Conservation (phyloP, 1,284 basidiomycete genomes). For the Ganoderma leucocontextum region DNA sequence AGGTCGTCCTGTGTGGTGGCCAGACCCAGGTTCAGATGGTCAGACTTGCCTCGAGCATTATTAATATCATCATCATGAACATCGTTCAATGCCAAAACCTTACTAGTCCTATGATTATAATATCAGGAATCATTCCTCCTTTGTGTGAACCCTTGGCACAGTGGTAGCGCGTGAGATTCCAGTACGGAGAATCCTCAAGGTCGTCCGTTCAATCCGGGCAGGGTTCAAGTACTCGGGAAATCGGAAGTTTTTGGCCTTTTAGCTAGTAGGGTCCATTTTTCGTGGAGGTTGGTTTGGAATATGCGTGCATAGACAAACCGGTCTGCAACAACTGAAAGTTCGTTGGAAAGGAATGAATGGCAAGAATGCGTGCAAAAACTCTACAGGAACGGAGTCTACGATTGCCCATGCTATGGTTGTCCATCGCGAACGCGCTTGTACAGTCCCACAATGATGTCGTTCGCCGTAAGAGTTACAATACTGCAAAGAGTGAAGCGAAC, state of each 20-base stretch:
- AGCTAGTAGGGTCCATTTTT: neutral
- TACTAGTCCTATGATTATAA: no score
- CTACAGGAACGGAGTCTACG: neutral
- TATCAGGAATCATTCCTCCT: no score
- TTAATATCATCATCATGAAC: no score
- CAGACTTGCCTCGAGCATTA: no score
- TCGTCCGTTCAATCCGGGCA: constrained; percentile 46
- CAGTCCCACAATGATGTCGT: constrained; percentile 83
- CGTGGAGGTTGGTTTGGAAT: neutral
- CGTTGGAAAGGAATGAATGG: neutral
- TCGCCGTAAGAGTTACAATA: constrained; percentile 87
- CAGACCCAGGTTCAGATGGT: no score
- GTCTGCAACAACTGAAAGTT: no score
- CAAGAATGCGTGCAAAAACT: neutral
- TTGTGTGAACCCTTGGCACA: constrained; percentile 34
- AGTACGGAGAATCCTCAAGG: constrained; percentile 39
- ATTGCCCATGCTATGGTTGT: constrained; percentile 9
- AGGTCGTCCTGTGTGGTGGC: neutral
- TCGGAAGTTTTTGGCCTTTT: constrained; percentile 19
- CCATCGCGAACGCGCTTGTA: constrained; percentile 59
- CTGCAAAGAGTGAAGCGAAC: constrained; percentile 44
- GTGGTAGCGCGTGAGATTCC: constrained; percentile 39
- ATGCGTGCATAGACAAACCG: neutral
- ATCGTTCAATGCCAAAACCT: no score
- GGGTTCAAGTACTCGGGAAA: no score